Conservation (phyloP, 2,329 filamentous ascomycete species). For the Aaosphaeria pasadenensis region DNA sequence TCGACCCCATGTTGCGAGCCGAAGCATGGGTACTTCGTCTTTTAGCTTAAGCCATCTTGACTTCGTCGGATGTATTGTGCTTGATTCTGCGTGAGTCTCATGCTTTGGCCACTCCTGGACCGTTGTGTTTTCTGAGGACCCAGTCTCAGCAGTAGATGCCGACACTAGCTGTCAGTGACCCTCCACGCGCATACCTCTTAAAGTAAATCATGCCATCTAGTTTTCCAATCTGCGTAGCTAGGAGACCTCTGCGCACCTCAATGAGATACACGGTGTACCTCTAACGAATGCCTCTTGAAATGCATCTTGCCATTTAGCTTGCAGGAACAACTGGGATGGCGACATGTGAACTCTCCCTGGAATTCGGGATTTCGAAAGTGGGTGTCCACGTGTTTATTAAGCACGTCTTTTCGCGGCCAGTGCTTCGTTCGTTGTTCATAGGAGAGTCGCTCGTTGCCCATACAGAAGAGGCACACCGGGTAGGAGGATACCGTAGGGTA, state of each 20-base stretch:
- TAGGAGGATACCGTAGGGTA: constrained; percentile 6
- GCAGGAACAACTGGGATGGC: constrained; percentile 8
- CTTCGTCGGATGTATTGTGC: too few relatives aligned
- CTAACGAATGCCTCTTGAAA: constrained; percentile 15
- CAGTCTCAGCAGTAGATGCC: too few relatives aligned
- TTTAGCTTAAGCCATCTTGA: too few relatives aligned
- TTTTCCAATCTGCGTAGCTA: too few relatives aligned
- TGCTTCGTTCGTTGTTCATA: constrained; percentile 8
- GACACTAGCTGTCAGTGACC: too few relatives aligned
- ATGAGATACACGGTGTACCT: constrained; percentile 10
- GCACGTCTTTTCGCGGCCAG: constrained; percentile 10
- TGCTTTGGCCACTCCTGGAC: too few relatives aligned
- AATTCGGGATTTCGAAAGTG: constrained; percentile 10
- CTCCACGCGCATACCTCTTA: too few relatives aligned
- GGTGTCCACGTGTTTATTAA: constrained; percentile 1
- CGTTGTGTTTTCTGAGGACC: too few relatives aligned
- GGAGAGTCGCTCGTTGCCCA: constrained; percentile 10
- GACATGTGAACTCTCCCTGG: constrained; percentile 10
- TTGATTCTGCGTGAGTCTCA: too few relatives aligned
- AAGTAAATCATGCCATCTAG: too few relatives aligned
- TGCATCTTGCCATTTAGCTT: constrained; percentile 8
- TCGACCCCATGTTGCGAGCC: too few relatives aligned
- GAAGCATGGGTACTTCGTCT: too few relatives aligned
- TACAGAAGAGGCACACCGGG: constrained; percentile 13
- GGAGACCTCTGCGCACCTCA: not conserved